Evolutionary conservation across 495 filamentous ascomycete genomes (phyloP).

Genomic region (Pseudoneurospora amorphoporcata): DNA sequence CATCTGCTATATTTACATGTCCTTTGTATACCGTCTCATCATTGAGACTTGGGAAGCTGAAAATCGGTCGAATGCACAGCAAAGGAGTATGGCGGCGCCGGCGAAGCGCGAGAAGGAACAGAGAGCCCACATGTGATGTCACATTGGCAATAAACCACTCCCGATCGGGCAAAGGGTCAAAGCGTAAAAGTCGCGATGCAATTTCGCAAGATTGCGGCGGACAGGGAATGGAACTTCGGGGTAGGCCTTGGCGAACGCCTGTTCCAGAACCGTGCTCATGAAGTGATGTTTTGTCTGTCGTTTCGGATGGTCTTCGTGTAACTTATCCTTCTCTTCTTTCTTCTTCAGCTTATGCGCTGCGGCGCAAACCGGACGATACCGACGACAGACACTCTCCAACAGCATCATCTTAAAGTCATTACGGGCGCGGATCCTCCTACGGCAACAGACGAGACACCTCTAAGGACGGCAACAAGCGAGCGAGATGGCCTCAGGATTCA

Average conservation of each 20-base stretch:
- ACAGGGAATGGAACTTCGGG: constrained; percentile 12
- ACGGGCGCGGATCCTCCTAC: background rate
- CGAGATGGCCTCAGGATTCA: constrained; percentile 17
- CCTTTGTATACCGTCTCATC: background rate
- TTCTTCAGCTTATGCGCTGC: constrained; percentile 3
- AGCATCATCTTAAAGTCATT: background rate
- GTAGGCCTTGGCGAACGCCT: constrained; percentile 3
- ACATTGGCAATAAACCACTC: background rate
- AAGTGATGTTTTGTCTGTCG: background rate
- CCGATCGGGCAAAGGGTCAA: constrained; percentile 9
- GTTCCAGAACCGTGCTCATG: background rate
- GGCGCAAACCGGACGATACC: constrained; percentile 6
- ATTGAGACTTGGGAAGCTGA: background rate
- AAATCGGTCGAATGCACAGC: background rate
- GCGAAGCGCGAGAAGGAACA: background rate
- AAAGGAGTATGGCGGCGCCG: background rate
- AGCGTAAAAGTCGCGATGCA: constrained; percentile 13
- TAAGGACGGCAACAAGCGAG: background rate
- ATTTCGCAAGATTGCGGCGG: constrained; percentile 20
- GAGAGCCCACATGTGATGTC: background rate
- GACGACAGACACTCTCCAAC: background rate
- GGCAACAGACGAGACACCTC: background rate
- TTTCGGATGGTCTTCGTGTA: background rate
- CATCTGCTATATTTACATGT: background rate
- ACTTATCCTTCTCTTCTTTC: background rate